Percentiles rank a stretch among this genome's conserved stretches.
Conservation (phyloP, 2,329 filamentous ascomycete species). For the Ilyonectria robusta region DNA sequence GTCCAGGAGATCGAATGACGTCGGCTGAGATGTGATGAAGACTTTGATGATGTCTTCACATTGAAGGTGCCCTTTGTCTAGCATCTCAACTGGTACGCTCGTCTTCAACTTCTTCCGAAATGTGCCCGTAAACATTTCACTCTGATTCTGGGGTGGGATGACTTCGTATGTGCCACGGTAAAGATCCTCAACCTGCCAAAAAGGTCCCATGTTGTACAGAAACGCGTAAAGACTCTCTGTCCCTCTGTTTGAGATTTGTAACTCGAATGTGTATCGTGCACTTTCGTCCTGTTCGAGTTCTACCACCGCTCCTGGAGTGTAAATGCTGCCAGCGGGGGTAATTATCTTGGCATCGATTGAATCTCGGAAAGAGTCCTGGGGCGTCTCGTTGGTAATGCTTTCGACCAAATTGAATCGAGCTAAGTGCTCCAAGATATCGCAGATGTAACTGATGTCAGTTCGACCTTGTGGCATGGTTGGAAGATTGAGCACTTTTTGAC, state of each 20-base stretch:
- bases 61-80: background rate
- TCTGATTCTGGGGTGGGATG: background rate
- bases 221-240: constrained; percentile 1
- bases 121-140: background rate
- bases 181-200: constrained; percentile 14
- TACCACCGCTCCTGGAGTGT: background rate
- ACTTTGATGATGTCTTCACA: constrained; percentile 33
- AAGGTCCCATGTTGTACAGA: constrained; percentile 15
- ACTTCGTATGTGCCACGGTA: background rate
- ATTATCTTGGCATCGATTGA: constrained; percentile 11
- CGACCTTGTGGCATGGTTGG: background rate
- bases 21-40: constrained; percentile 32
- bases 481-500: background rate
- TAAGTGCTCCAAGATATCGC: constrained; percentile 12
- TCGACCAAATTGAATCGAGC: constrained; percentile 18
- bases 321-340: background rate
- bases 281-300: background rate
- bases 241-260: background rate
- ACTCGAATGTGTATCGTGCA: background rate
- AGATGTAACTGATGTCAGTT: background rate
- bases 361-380: background rate
- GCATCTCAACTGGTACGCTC: constrained; percentile 3
- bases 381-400: background rate
- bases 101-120: constrained; percentile 26
- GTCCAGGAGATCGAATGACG: constrained; percentile 29